Base-by-base conservation (phyloP, 257 asterid genomes). In the Hygrophila difformis region DNA sequence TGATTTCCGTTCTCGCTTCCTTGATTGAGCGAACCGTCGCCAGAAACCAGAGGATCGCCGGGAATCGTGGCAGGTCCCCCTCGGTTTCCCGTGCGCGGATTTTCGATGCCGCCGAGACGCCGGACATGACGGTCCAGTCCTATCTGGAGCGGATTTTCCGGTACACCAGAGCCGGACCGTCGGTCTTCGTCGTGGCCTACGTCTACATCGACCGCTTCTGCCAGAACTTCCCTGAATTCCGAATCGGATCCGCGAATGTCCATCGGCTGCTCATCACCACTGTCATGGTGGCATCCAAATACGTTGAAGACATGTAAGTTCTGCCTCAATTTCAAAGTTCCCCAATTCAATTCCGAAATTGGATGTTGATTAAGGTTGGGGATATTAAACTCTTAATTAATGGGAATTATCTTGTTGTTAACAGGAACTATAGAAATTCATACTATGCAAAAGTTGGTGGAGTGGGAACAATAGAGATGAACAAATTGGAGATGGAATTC, bases 381-480 rank as follows among this genome's bases (percentile, higher is more conserved):
- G n/a, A n/a, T n/a, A n/a, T n/a, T n/a, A n/a, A n/a, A n/a, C n/a
- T n/a, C n/a, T n/a, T n/a, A n/a, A n/a, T n/a, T n/a, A n/a, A n/a
- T n/a, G n/a, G n/a, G n/a, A n/a, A n/a, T n/a, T n/a, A n/a, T n/a
- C n/a, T n/a, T n/a, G n/a, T n/a, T 65, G 52, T 51, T 16, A 22
- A 35, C 86, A 89, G 98, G 98, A 89, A 89, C 26, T 79, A 89
- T 43, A 82, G 93, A 54, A 89, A 89, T 44, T 82, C 98, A 0
- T 89, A 85, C 71, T 85, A 81, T 47, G 98, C 88, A 8, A 44
- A 94, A 54, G 98, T 89, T 0, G 98, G 98, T 39, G 98, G 98
- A 58, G 42, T 89, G 49, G 58, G 62, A 5, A 71, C 79, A 13
- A 28, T 55, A 4, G 94, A 89, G 39, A 66, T 89, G 56, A 89